phyloP scores from a whole-genome alignment of 495 filamentous ascomycete genomes.

The Daldinia decipiens region DNA sequence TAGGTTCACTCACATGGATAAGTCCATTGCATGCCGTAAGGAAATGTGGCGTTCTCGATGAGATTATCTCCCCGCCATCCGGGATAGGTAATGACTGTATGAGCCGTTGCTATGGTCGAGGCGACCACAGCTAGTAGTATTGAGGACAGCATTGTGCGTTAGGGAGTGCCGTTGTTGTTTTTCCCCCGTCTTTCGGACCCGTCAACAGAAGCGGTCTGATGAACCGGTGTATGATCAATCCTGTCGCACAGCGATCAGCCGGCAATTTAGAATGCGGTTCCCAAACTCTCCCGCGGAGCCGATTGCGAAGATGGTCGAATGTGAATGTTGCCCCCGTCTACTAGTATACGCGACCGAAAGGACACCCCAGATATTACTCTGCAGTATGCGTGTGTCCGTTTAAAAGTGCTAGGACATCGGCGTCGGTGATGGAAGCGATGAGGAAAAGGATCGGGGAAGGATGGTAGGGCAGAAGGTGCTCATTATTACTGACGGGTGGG shows the following conservation, averaged over 20 bases:
- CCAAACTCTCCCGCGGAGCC: conserved; percentile 1
- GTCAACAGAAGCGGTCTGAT: background rate
- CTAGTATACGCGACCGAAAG: background rate
- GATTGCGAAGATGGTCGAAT: background rate
- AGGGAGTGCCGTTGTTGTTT: background rate
- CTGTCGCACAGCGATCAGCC: conserved; percentile 32
- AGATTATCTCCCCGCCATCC: conserved; percentile 96
- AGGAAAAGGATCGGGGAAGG: conserved; percentile 10
- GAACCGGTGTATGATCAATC: background rate
- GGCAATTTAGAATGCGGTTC: background rate
- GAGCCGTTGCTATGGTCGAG: conserved; percentile 70
- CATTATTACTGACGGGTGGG: conserved; percentile 39
- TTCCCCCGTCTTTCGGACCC: background rate
- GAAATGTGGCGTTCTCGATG: conserved; percentile 78
- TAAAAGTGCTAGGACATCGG: conserved; percentile 4
- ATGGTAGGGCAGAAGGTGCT: conserved; percentile 35
- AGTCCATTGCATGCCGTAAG: conserved; percentile 97
- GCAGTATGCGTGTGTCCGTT: conserved; percentile 12
- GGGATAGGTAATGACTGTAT: conserved; percentile 92
- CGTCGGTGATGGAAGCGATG: conserved; percentile 9
- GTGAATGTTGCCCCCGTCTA: background rate
- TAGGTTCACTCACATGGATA: conserved; percentile 84
- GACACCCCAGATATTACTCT: conserved; percentile 7
- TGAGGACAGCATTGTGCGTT: conserved; percentile 58
- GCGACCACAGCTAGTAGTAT: conserved; percentile 61